Percentiles rank a stretch among this genome's conserved stretches.
Conservation (phyloP, 148 eudicot genomes). For the Mesembryanthemum crystallinum region DNA sequence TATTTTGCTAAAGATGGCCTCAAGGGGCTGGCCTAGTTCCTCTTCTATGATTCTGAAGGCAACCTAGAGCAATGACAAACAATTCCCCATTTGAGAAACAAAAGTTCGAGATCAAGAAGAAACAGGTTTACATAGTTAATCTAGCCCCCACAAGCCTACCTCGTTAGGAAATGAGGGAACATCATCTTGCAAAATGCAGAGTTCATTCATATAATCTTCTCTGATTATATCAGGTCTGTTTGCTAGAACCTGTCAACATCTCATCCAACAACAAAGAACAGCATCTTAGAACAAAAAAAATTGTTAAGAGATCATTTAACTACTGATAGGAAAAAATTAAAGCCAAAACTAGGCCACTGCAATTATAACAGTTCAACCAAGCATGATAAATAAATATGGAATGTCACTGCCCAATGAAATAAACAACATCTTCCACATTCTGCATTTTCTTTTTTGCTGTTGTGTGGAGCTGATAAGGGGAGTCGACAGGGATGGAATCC, state of each 20-base stretch:
- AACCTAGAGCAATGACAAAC: conserved; percentile 52
- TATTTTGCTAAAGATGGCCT: conserved; percentile 90
- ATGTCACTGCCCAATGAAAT: background rate
- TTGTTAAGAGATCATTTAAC: conserved; percentile 4
- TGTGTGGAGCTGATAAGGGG: background rate
- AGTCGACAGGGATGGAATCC: background rate
- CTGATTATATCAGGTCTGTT: conserved; percentile 96
- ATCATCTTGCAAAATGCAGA: conserved; percentile 98
- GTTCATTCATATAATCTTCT: conserved; percentile 99
- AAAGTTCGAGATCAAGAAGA: background rate
- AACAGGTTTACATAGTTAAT: conserved; percentile 12
- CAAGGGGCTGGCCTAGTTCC: conserved; percentile 93
- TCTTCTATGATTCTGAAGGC: conserved; percentile 95
- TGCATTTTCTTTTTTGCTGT: background rate
- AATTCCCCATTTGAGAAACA: conserved; percentile 20
- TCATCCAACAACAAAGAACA: conserved; percentile 18
- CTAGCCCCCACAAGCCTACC: conserved; percentile 35
- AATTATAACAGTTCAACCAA: background rate
- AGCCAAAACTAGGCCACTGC: background rate
- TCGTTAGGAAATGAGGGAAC: conserved; percentile 95
- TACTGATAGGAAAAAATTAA: background rate
- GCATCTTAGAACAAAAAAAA: conserved; percentile 3
- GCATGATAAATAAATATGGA: background rate
- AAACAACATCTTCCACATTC: background rate
- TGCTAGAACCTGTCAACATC: conserved; percentile 78